These are phyloP conservation scores for Entomortierella parvispora DNA, from an alignment of 192 early-diverging fungal genomes.

Conservation along the genomic window DNA sequence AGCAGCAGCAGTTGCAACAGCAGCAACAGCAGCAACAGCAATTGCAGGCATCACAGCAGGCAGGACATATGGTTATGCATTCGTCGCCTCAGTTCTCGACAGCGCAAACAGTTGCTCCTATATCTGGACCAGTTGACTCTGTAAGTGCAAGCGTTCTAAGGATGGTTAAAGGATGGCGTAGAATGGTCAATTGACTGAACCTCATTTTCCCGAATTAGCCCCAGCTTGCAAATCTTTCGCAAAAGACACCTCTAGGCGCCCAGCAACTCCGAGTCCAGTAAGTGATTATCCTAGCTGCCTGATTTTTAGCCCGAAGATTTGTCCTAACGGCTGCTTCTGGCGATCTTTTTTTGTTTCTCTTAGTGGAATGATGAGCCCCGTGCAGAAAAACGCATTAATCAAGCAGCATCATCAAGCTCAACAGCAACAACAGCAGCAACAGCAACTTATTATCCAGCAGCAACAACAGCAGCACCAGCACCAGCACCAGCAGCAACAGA, in stretches of 20 bases:
- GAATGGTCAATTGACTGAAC: too few relatives aligned
- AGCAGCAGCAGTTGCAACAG: slow-evolving; percentile 26
- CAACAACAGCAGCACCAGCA: slow-evolving; percentile 14
- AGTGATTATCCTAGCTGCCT: too few relatives aligned
- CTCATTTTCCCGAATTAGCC: too few relatives aligned
- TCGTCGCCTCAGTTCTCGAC: slow-evolving; percentile 34
- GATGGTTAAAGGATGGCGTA: too few relatives aligned
- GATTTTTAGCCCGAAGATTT: too few relatives aligned
- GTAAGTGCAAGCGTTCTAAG: slow-evolving; percentile 10
- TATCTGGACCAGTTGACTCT: slow-evolving; percentile 13
- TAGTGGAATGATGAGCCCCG: slow-evolving; percentile 27
- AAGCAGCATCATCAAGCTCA: slow-evolving; percentile 14
- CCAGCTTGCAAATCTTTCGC: slow-evolving; percentile 8
- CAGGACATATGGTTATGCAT: slow-evolving; percentile 17
- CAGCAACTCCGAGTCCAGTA: slow-evolving; percentile 15
- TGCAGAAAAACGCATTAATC: slow-evolving; percentile 5
- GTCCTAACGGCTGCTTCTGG: too few relatives aligned
- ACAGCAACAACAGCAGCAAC: slow-evolving; percentile 28
- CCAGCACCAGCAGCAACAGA: slow-evolving; percentile 13
- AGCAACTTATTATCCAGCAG: slow-evolving; percentile 30
- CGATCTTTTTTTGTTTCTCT: not conserved
- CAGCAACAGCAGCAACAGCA: slow-evolving; percentile 24
- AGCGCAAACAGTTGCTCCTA: slow-evolving; percentile 12
- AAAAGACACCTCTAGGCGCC: slow-evolving; percentile 14
- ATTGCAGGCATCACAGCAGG: slow-evolving; percentile 15